Conservation (phyloP, 768 basidiomycete species). For the Russula sp. region DNA sequence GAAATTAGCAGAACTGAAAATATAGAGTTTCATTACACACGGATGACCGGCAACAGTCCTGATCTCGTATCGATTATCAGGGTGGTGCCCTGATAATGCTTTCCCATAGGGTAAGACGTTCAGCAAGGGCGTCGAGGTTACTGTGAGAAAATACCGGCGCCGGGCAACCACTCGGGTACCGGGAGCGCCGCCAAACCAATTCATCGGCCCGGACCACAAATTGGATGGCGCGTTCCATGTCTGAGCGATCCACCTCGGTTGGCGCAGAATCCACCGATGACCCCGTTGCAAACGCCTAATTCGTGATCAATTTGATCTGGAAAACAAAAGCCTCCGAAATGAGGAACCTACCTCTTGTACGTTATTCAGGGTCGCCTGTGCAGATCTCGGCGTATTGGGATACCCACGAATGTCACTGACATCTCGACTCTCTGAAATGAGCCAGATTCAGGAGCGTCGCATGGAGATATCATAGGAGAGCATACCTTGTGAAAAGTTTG, state of each 20-base stretch:
- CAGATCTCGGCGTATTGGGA: background rate
- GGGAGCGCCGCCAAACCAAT: constrained; percentile 30
- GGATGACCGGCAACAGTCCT: background rate
- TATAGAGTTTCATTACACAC: constrained; percentile 4
- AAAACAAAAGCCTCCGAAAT: background rate
- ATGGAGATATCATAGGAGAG: background rate
- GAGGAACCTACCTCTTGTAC: constrained; percentile 16
- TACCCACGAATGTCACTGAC: constrained; percentile 8
- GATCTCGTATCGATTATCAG: constrained; percentile 5
- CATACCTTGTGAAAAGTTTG: background rate
- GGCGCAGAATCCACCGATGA: background rate
- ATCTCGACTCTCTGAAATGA: background rate
- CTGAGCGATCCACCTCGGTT: constrained; percentile 2
- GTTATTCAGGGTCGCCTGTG: constrained; percentile 5
- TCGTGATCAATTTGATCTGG: constrained; percentile 4
- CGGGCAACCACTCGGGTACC: constrained; percentile 20
- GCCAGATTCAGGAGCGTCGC: background rate
- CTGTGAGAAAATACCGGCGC: constrained; percentile 25
- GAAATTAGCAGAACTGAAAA: background rate
- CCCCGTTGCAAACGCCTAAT: constrained; percentile 16
- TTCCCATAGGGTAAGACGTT: constrained; percentile 30
- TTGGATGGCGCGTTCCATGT: constrained; percentile 25
- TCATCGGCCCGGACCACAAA: constrained; percentile 28
- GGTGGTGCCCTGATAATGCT: constrained; percentile 29
- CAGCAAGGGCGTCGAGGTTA: constrained; percentile 26